phyloP scores from a whole-genome alignment of 352 stramenopile species.

The Phytophthora boehmeriae region DNA sequence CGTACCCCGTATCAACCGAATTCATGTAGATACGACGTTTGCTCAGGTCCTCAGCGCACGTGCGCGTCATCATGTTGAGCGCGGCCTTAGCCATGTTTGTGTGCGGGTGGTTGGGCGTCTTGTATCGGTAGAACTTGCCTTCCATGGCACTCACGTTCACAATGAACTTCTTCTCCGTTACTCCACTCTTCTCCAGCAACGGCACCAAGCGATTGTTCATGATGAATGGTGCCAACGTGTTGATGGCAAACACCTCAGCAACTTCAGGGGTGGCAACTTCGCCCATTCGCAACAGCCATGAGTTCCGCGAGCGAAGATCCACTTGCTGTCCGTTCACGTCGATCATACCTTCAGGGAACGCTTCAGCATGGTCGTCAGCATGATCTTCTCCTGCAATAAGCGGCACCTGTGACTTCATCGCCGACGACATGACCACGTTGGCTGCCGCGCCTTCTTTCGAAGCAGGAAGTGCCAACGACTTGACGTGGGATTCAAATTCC shows the following conservation, averaged over 20 bases:
- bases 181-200: slow-evolving; percentile 77
- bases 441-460: slow-evolving; percentile 26
- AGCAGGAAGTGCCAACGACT: slow-evolving; percentile 56
- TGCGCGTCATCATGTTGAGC: slow-evolving; percentile 99
- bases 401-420: slow-evolving; percentile 84
- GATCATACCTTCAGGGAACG: slow-evolving; percentile 79
- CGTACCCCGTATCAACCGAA: slow-evolving; percentile 95
- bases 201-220: slow-evolving; percentile 94
- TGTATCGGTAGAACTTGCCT: slow-evolving; percentile 98
- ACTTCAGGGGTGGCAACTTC: slow-evolving; percentile 90
- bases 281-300: slow-evolving; percentile 95
- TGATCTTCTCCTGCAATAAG: slow-evolving; percentile 79
- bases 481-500: slow-evolving; percentile 75
- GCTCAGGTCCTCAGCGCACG: slow-evolving; percentile 94
- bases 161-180: slow-evolving; percentile 89
- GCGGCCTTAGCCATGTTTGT: slow-evolving; percentile 99
- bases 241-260: slow-evolving; percentile 92
- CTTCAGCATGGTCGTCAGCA: slow-evolving; percentile 53
- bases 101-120: slow-evolving; percentile 97
- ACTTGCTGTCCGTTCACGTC: slow-evolving; percentile 98
- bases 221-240: slow-evolving; percentile 97
- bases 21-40: slow-evolving; percentile 97
- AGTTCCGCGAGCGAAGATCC: slow-evolving; percentile 94
- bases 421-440: slow-evolving; percentile 68
- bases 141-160: slow-evolving; percentile 98